Percentiles rank a stretch among this genome's conserved stretches.
phyloP scores from a whole-genome alignment of 2,329 filamentous ascomycete genomes.

The Raffaelea albimanens region DNA sequence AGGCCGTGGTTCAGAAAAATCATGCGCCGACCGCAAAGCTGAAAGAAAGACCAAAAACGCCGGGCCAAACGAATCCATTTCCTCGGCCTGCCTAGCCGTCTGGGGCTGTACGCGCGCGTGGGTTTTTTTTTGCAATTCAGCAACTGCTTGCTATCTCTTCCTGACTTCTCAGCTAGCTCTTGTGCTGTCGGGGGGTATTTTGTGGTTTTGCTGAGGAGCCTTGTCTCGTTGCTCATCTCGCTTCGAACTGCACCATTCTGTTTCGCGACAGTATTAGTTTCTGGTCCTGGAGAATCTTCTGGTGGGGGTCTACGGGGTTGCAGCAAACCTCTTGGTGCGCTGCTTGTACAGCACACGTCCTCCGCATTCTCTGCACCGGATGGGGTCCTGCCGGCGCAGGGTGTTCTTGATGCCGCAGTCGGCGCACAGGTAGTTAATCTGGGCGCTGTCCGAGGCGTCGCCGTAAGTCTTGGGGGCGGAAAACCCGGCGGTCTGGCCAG shows the following conservation, averaged over 20 bases:
- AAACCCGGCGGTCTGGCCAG: constrained; percentile 29
- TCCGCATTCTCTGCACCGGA: constrained; percentile 85
- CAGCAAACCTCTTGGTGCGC: constrained; percentile 75
- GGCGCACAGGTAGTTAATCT: constrained; percentile 66
- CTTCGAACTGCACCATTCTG: constrained; percentile 98
- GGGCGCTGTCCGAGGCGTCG: constrained; percentile 33
- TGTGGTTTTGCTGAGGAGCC: too few species aligned
- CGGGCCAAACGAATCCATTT: too few species aligned
- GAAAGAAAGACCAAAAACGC: too few species aligned
- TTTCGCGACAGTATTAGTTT: constrained; percentile 12
- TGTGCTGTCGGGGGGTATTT: too few species aligned
- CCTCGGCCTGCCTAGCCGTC: too few species aligned
- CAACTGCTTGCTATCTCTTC: too few species aligned
- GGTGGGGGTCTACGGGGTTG: background rate
- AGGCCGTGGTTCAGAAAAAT: too few species aligned
- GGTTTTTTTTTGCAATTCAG: background rate
- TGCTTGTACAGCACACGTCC: constrained; percentile 97
- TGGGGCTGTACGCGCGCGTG: too few species aligned
- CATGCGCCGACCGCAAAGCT: too few species aligned
- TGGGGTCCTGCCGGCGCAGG: constrained; percentile 68
- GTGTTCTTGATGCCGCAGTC: constrained; percentile 74
- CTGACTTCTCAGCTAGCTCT: too few species aligned
- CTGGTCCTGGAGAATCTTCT: constrained; percentile 1
- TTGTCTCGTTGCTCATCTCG: constrained; percentile 48
- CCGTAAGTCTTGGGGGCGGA: constrained; percentile 19